Evolutionary conservation across 2,329 filamentous ascomycete species (phyloP).

Genomic region (Blastomyces gilchristii): DNA sequence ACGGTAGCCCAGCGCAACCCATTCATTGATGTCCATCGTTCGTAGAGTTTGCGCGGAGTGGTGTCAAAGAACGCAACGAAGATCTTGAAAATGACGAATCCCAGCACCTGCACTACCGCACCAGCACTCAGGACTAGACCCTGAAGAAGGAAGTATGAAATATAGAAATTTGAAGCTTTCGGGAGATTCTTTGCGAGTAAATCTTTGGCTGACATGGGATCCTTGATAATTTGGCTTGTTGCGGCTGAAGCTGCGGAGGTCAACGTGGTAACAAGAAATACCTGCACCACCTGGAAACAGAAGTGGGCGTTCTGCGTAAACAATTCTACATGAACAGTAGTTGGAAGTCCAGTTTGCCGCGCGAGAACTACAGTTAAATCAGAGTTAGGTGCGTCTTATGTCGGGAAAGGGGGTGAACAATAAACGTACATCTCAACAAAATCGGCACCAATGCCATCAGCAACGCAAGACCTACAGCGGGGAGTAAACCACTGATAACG

Average conservation of each 20-base stretch:
- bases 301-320: conserved; percentile 90
- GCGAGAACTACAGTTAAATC: conserved; percentile 52
- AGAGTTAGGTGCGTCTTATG: not conserved
- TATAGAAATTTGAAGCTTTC: conserved; percentile 85
- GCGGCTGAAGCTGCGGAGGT: conserved; percentile 70
- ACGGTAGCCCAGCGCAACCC: conserved; percentile 78
- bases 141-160: conserved; percentile 89
- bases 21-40: conserved; percentile 60
- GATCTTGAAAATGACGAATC: conserved; percentile 61
- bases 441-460: conserved; percentile 80
- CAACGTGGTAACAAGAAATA: conserved; percentile 79
- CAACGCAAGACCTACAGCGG: conserved; percentile 65
- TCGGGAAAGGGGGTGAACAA: not conserved
- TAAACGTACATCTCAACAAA: conserved; percentile 58
- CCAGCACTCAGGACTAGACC: conserved; percentile 66
- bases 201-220: conserved; percentile 54
- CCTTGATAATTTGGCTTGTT: conserved; percentile 51
- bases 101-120: conserved; percentile 60
- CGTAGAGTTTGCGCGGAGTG: conserved; percentile 68
- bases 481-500: conserved; percentile 73
- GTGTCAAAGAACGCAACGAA: conserved; percentile 61
- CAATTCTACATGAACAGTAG: conserved; percentile 67
- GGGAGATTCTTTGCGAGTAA: conserved; percentile 68
- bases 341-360: conserved; percentile 68
- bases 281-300: conserved; percentile 60